A percentile compares a stretch with the other conserved stretches of the same genome.
Conservation (phyloP, 2,329 filamentous ascomycete genomes). For the Fusarium sp. region DNA sequence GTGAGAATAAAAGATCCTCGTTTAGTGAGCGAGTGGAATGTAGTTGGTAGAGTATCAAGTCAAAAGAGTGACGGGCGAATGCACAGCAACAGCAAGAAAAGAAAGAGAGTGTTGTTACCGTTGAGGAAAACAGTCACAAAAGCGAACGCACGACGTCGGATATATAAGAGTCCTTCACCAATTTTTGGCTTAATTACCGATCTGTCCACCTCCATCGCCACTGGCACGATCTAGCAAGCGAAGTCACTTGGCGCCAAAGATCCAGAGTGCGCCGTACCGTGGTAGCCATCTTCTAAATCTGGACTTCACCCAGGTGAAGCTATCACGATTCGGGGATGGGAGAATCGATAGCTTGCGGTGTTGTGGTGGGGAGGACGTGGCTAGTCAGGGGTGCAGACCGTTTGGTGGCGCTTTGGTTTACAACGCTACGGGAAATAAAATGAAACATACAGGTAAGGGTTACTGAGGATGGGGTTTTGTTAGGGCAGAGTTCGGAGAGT, state of each 20-base stretch:
- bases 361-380: neutral
- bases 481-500: neutral
- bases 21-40: constrained; percentile 15
- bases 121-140: neutral
- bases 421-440: constrained; percentile 16
- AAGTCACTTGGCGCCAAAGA: neutral
- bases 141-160: neutral
- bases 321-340: constrained; percentile 24
- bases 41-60: constrained; percentile 16
- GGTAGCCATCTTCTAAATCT: constrained; percentile 6
- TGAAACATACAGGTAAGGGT: constrained; percentile 7
- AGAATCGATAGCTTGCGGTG: constrained; percentile 34
- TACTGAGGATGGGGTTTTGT: neutral
- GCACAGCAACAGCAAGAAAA: constrained; percentile 26
- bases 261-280: neutral
- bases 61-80: constrained; percentile 29
- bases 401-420: neutral
- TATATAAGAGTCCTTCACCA: constrained; percentile 15
- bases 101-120: constrained; percentile 31
- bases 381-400: constrained; percentile 4
- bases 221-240: neutral
- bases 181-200: constrained; percentile 6
- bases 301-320: constrained; percentile 16
- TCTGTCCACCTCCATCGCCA: constrained; percentile 1
- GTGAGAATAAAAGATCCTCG: constrained; percentile 1